Evolutionary conservation across 768 basidiomycete species (phyloP).

Genomic region (Naganishia vishniacii): DNA sequence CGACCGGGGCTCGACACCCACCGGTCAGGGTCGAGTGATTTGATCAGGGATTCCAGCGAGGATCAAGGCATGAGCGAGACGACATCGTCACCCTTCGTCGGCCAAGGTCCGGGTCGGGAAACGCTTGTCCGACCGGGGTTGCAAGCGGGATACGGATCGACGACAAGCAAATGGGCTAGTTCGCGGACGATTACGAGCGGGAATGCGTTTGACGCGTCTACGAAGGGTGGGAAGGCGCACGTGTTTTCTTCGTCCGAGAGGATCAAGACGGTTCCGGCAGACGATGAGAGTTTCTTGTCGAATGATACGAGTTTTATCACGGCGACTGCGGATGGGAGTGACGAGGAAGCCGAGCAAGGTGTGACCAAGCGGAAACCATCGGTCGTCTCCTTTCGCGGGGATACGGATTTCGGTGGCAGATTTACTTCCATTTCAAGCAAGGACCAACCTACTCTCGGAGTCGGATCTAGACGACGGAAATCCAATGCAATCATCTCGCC

Average conservation of each 20-base stretch:
- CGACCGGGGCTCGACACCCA: background rate
- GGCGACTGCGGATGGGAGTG: background rate
- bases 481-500: background rate
- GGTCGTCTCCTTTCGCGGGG: slow-evolving; percentile 14
- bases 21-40: background rate
- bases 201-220: slow-evolving; percentile 22
- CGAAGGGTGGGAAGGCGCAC: background rate
- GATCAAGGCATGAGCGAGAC: no score
- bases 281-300: slow-evolving; percentile 9
- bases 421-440: slow-evolving; percentile 2
- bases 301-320: slow-evolving; percentile 6
- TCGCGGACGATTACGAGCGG: slow-evolving; percentile 21
- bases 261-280: slow-evolving; percentile 4
- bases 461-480: background rate
- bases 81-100: background rate
- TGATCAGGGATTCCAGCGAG: background rate
- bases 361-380: slow-evolving; percentile 10
- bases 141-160: background rate
- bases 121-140: background rate
- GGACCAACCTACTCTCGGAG: background rate
- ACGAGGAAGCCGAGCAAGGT: slow-evolving; percentile 6
- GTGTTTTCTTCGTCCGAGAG: no score
- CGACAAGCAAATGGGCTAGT: slow-evolving; percentile 6
- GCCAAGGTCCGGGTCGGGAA: slow-evolving; percentile 15
- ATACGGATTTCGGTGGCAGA: slow-evolving; percentile 7